Conservation (phyloP, 2,329 filamentous ascomycete genomes). For the Cercospora sesami region DNA sequence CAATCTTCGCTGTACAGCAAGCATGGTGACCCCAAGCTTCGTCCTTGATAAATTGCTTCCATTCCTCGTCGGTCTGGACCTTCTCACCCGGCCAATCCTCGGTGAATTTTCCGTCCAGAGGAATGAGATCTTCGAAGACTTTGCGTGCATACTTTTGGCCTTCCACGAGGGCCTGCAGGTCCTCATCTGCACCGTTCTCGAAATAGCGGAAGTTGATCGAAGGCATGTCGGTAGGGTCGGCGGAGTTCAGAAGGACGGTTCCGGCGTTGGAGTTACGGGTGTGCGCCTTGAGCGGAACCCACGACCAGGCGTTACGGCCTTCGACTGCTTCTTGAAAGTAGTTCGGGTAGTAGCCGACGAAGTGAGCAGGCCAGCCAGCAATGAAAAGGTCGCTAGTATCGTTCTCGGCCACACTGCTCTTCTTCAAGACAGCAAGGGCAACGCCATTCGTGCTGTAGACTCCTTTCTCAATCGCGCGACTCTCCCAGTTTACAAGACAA, state of each 20-base stretch:
- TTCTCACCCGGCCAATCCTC: slow-evolving; percentile 47
- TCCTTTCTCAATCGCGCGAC: slow-evolving; percentile 37
- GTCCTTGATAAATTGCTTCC: slow-evolving; percentile 52
- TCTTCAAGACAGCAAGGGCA: slow-evolving; percentile 49
- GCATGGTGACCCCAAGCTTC: slow-evolving; percentile 60
- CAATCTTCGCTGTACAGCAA: slow-evolving; percentile 57
- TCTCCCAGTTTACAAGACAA: slow-evolving; percentile 6
- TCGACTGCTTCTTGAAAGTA: slow-evolving; percentile 50
- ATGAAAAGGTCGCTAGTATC: slow-evolving; percentile 56
- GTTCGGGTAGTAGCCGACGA: slow-evolving; percentile 57
- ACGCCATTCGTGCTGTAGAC: slow-evolving; percentile 54
- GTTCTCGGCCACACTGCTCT: slow-evolving; percentile 43
- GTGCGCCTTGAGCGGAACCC: slow-evolving; percentile 62
- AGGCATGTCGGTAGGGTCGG: slow-evolving; percentile 63
- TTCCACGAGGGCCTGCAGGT: slow-evolving; percentile 55
- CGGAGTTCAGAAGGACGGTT: slow-evolving; percentile 60
- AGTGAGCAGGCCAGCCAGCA: slow-evolving; percentile 55
- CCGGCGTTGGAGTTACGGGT: slow-evolving; percentile 63
- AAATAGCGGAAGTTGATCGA: slow-evolving; percentile 63
- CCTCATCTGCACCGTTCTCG: slow-evolving; percentile 44
- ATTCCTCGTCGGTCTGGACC: slow-evolving; percentile 46
- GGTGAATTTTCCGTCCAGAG: slow-evolving; percentile 46
- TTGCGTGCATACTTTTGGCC: slow-evolving; percentile 54
- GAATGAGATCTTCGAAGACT: slow-evolving; percentile 38
- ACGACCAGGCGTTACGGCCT: slow-evolving; percentile 48